Evolutionary conservation across 164 flowering plant genomes (phyloP).

Genomic region (Sextonia rubra): DNA sequence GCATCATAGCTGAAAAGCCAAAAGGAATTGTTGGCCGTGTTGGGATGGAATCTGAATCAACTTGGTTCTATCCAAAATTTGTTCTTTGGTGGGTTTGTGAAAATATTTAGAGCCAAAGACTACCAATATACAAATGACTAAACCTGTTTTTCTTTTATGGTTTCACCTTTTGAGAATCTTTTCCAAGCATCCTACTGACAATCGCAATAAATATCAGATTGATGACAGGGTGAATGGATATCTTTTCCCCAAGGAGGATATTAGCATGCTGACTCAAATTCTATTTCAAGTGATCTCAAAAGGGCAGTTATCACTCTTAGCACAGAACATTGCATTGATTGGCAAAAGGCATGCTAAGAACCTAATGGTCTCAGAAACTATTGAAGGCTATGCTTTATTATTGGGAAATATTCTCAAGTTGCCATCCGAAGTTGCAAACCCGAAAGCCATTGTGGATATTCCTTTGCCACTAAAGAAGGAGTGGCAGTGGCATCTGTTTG

Average conservation of each 20-base stretch:
- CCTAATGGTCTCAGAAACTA: conserved; percentile 59
- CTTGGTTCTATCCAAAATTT: too few species aligned
- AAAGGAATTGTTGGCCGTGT: too few species aligned
- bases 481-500: conserved; percentile 84
- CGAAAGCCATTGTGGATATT: conserved; percentile 46
- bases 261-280: conserved; percentile 43
- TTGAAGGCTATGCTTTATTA: conserved; percentile 72
- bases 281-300: conserved; percentile 46
- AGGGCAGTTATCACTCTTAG: conserved; percentile 63
- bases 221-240: conserved; percentile 85
- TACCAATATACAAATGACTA: background rate
- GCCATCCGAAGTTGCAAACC: conserved; percentile 78
- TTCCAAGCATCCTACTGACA: conserved; percentile 24
- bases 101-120: too few species aligned
- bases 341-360: conserved; percentile 66
- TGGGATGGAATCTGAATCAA: too few species aligned
- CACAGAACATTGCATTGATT: conserved; percentile 50
- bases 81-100: too few species aligned
- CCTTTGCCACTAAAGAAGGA: conserved; percentile 43
- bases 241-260: conserved; percentile 76
- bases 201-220: conserved; percentile 47
- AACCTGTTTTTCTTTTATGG: too few species aligned
- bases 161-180: background rate
- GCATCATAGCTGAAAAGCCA: too few species aligned
- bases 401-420: conserved; percentile 63